Conservation (phyloP, 257 asterid species). For the Nicotiana benthamiana region DNA sequence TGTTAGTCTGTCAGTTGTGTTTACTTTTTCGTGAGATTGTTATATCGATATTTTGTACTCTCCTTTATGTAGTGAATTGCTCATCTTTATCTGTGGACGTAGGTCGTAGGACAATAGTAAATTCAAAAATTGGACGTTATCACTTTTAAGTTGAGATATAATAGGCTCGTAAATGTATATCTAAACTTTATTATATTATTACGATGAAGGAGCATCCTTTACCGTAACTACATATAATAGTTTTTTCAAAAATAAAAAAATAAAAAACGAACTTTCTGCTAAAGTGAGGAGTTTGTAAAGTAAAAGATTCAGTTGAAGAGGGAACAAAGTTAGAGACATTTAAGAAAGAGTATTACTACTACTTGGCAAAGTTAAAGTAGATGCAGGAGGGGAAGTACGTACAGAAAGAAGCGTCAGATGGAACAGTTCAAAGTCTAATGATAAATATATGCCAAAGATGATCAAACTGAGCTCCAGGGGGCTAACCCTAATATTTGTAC, state of each 20-base stretch:
- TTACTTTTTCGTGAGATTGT: no score
- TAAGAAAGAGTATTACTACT: neutral
- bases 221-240: neutral
- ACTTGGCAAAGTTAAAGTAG: neutral
- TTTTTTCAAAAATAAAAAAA: no score
- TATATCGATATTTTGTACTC: no score
- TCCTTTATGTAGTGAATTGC: no score
- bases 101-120: no score
- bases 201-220: neutral
- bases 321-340: neutral
- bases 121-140: neutral
- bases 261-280: neutral
- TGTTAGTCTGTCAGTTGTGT: no score
- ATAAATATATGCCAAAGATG: neutral
- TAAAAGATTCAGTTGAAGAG: neutral
- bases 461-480: neutral
- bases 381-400: slow-evolving; percentile 7
- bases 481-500: slow-evolving; percentile 15
- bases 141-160: neutral
- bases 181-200: no score
- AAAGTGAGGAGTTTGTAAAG: neutral
- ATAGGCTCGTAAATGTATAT: no score
- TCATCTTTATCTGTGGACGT: no score
- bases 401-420: slow-evolving; percentile 4
- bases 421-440: neutral